Evolutionary conservation across 768 basidiomycete species (phyloP), one percentile per base, ranked within the genome.

Genomic region (Pleurotus salmoneostramineus): DNA sequence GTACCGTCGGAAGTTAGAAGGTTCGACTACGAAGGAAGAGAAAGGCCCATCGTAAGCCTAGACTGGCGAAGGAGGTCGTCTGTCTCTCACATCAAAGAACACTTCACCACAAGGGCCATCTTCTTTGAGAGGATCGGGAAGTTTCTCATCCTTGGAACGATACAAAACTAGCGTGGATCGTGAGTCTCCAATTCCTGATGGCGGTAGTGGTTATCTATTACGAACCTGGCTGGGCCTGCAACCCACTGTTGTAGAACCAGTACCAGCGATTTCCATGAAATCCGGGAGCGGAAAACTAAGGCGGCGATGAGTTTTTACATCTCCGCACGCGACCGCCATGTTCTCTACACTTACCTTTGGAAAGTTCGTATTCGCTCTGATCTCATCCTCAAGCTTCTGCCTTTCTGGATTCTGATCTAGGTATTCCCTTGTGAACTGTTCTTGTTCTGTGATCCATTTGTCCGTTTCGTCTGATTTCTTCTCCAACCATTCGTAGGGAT

Each of bases 401-500:
- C 82, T 75, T 66, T 89, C 79, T n/a, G 79, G 69, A 63, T 83
- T 87, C 70, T 84, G 74, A 68, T 86, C 82, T 56, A 93, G 72
- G 67, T 86, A 83, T 32, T 72, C 56, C 36, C 81, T 77, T 12
- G 87, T 87, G 63, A 80, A 85, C 6, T 65, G 66, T 56, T 83
- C 83, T 66, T 91, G 89, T 6, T 74, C 78, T 27, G 79, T 74
- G 1, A 77, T 84, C 88, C 88, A 90, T 40, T 73, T 66, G 50
- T 86, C 78, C 0, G 85, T 88, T 68, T 92, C 88, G 14, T 79
- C 71, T 31, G 79, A 76, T 62, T 84, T 69, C 32, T 81, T 72
- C 60, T 91, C 88, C 17, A 93, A 75, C 89, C 90, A 92, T 45
- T 80, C 72, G 72, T 90, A 91, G 5, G 90, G 89, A 69, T 91